Percentiles rank a stretch among this genome's conserved stretches.
These are phyloP conservation scores for Boletus sp. DNA, from an alignment of 1,284 basidiomycete genomes.

Conservation along the genomic window DNA sequence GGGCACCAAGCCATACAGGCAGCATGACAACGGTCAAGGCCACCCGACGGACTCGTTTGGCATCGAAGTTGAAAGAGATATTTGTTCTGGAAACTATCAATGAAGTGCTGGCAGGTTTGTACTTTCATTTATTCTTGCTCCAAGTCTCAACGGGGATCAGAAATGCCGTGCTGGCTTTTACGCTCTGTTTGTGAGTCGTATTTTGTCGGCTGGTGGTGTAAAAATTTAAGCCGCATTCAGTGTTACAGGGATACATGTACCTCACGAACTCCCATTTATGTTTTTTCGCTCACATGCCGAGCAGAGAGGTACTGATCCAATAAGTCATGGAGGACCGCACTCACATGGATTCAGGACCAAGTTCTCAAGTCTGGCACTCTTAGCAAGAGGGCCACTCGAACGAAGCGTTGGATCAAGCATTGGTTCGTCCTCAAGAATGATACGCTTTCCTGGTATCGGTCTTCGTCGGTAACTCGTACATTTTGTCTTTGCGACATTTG, in stretches of 20 bases:
- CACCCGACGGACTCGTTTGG: conserved; percentile 69
- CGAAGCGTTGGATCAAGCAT: conserved; percentile 86
- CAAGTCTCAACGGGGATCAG: conserved; percentile 36
- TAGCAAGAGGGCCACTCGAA: conserved; percentile 79
- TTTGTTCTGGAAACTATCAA: conserved; percentile 77
- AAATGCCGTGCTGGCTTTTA: conserved; percentile 87
- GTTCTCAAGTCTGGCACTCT: conserved; percentile 83
- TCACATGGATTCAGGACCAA: conserved; percentile 57
- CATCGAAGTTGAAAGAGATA: conserved; percentile 80
- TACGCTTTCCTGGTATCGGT: conserved; percentile 91
- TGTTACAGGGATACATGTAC: conserved; percentile 96
- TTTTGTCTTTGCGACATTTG: conserved; percentile 7
- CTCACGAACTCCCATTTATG: conserved; percentile 89
- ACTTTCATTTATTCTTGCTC: conserved; percentile 3
- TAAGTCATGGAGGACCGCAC: background rate
- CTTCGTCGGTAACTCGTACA: conserved; percentile 63
- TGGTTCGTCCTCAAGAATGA: conserved; percentile 96
- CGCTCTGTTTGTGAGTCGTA: conserved; percentile 75
- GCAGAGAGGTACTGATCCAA: conserved; percentile 62
- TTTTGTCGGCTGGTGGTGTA: background rate
- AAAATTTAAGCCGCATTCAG: conserved; percentile 37
- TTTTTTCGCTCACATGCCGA: conserved; percentile 95
- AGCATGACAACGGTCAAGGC: conserved; percentile 69
- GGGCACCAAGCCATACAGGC: conserved; percentile 41
- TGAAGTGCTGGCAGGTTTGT: conserved; percentile 77